Percentiles rank a stretch among this genome's conserved stretches.
phyloP scores from a whole-genome alignment of 1,139 yeast genomes.

The Pneumocystis jirovecii region DNA sequence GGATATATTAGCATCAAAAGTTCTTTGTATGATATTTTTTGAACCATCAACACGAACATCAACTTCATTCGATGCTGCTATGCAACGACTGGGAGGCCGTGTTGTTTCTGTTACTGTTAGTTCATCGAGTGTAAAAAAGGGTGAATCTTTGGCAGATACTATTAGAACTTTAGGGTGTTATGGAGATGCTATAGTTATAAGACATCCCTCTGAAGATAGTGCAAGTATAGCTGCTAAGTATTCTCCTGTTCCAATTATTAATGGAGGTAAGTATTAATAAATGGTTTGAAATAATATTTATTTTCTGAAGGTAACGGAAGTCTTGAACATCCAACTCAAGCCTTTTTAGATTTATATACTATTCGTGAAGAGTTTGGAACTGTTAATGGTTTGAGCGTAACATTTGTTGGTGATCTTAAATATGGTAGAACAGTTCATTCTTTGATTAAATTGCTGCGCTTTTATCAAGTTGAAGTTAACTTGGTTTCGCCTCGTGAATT shows the following conservation, averaged over 20 bases:
- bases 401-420: conserved; percentile 97
- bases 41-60: conserved; percentile 98
- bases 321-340: conserved; percentile 92
- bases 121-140: conserved; percentile 88
- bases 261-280: conserved; percentile 48
- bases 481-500: conserved; percentile 84
- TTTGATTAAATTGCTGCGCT: conserved; percentile 73
- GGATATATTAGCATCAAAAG: conserved; percentile 78
- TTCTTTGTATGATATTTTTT: conserved; percentile 87
- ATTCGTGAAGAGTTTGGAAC: conserved; percentile 98
- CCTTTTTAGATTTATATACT: conserved; percentile 90
- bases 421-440: conserved; percentile 99
- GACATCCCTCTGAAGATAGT: conserved; percentile 88
- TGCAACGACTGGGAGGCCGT: conserved; percentile 99
- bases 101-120: conserved; percentile 75
- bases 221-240: conserved; percentile 91
- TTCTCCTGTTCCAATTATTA: conserved; percentile 92
- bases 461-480: conserved; percentile 86
- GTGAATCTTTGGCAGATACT: conserved; percentile 95
- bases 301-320: conserved; percentile 57
- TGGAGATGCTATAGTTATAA: conserved; percentile 89
- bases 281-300: conserved; percentile 2
- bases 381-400: conserved; percentile 91
- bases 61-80: conserved; percentile 94
- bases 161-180: conserved; percentile 88